phyloP scores from a whole-genome alignment of 2,329 filamentous ascomycete species.

The Tetracladium maxilliforme region DNA sequence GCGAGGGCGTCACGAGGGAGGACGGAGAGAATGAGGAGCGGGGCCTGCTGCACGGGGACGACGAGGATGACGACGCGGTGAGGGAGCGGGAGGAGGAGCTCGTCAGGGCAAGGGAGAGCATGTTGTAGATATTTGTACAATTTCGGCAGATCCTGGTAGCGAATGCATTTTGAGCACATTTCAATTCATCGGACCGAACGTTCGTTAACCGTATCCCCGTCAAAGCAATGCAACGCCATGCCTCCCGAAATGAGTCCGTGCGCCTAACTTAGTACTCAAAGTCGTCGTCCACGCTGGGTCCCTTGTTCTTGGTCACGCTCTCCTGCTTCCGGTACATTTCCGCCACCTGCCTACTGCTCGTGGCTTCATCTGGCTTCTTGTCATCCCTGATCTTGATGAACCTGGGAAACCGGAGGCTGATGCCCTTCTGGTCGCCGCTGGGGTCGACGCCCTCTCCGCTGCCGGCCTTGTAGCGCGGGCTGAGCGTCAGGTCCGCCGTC shows the following conservation, averaged over 20 bases:
- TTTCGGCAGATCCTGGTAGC: too few relatives aligned
- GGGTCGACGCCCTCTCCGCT: slow-evolving; percentile 65
- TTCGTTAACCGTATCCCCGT: too few relatives aligned
- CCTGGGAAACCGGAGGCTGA: slow-evolving; percentile 79
- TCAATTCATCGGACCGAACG: too few relatives aligned
- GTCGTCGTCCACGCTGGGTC: slow-evolving; percentile 81
- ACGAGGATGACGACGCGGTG: slow-evolving; percentile 14
- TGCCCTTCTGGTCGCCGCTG: slow-evolving; percentile 53
- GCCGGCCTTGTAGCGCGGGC: slow-evolving; percentile 86
- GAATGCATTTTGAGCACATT: too few relatives aligned
- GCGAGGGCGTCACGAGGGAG: slow-evolving; percentile 19
- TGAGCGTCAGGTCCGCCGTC: slow-evolving; percentile 87
- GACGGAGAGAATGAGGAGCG: slow-evolving; percentile 23
- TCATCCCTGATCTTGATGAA: slow-evolving; percentile 89
- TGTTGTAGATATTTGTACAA: too few relatives aligned
- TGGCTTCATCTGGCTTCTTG: slow-evolving; percentile 89
- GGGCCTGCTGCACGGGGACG: slow-evolving; percentile 22
- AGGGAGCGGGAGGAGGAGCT: too few relatives aligned
- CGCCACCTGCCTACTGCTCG: slow-evolving; percentile 68
- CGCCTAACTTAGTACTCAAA: slow-evolving; percentile 94
- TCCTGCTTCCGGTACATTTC: slow-evolving; percentile 98
- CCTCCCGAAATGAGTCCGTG: too few relatives aligned
- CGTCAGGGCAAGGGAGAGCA: too few relatives aligned
- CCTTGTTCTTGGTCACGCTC: slow-evolving; percentile 74
- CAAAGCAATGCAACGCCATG: too few relatives aligned